Evolutionary conservation across 495 filamentous ascomycete species (phyloP), one percentile per base, ranked within the genome.

Genomic region (Podospora anserina): DNA sequence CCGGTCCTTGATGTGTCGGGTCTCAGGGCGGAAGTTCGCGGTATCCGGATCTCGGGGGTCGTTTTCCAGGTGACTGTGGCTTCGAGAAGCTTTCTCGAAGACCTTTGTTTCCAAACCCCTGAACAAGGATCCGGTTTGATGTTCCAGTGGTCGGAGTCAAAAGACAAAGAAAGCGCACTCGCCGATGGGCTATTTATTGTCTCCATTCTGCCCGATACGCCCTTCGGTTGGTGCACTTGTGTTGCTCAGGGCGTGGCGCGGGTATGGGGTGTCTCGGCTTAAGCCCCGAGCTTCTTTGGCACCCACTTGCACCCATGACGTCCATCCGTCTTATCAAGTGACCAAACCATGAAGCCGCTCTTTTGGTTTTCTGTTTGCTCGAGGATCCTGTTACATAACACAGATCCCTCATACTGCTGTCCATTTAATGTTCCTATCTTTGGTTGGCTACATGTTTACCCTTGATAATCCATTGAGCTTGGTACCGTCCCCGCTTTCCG

Each of bases 241-340:
- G 19, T 9, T 23, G 19, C 56, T 23, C 6, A 59, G 56, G 15
- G 16, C 56, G 56, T 59, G 56, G 56, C 26, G 26, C 26, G 30
- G 23, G 56, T 32, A 54, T 64, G 53, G 61, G 68, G 20, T 63
- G 26, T 30, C 65, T 70, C 69, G 69, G 69, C 69, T 70, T 66
- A 70, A 70, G 56, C 19, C 32, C 18, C 34, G 5, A 28, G 16
- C 27, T 49, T 58, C n/a, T 19, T 19, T 20, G 0, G 23, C 15
- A 18, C 18, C 20, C 26, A 28, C 39, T 65, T 32, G 61, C 19
- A 56, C 26, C 54, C 44, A 65, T 69, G 64, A 69, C 63, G 68
- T 55, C 58, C 55, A 27, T 28, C 26, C 55, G 27, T 28, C 26
- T 49, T 16, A 66, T 70, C 69, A 70, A 70, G 65, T 70, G 69